Percentiles rank a stretch among this genome's conserved stretches.
Evolutionary conservation across 1,139 yeast genomes (phyloP).

Genomic region (Saccharomyces hybrid): DNA sequence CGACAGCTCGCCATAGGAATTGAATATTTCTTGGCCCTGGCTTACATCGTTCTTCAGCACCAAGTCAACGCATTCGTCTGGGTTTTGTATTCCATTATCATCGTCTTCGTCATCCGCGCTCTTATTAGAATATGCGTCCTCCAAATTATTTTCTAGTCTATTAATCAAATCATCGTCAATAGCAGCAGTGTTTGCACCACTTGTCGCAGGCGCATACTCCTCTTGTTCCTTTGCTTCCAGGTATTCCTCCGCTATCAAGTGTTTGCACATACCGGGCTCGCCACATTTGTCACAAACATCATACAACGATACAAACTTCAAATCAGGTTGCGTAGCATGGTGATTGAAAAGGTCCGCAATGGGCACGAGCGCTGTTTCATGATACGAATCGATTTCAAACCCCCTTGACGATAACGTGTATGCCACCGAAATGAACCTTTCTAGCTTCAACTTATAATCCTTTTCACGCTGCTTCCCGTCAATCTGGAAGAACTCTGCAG

Average conservation of each 20-base stretch:
- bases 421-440: constrained; percentile 44
- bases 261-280: constrained; percentile 48
- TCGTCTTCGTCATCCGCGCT: constrained; percentile 19
- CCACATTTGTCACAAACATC: constrained; percentile 75
- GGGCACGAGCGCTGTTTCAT: constrained; percentile 73
- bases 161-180: constrained; percentile 30
- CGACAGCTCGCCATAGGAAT: constrained; percentile 68
- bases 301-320: constrained; percentile 65
- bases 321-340: constrained; percentile 46
- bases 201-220: constrained; percentile 26
- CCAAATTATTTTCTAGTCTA: constrained; percentile 13
- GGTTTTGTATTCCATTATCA: constrained; percentile 23
- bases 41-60: constrained; percentile 38
- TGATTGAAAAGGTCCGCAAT: constrained; percentile 90
- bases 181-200: constrained; percentile 27
- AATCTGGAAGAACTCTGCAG: constrained; percentile 32
- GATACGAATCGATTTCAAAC: constrained; percentile 68
- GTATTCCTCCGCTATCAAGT: constrained; percentile 28
- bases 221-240: constrained; percentile 19
- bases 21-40: constrained; percentile 56
- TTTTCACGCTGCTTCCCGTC: constrained; percentile 10
- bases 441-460: constrained; percentile 27
- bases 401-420: constrained; percentile 69
- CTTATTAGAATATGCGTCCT: constrained; percentile 10
- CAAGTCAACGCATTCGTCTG: constrained; percentile 53